Evolutionary conservation across 345 rosid genomes (phyloP), one percentile per base, ranked within the genome.

Genomic region (Salix brachista): DNA sequence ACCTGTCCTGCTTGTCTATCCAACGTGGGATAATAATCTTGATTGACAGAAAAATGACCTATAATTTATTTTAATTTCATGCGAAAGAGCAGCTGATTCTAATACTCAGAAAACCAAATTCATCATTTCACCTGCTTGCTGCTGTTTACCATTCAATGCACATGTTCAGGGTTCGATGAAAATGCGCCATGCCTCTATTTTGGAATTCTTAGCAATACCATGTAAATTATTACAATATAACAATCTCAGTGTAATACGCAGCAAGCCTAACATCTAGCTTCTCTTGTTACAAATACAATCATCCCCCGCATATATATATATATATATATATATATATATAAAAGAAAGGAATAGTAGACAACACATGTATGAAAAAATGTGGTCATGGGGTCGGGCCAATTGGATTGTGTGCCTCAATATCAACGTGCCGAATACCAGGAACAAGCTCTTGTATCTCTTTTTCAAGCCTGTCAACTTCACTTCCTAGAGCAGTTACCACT

Each of bases 341-440:
- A 28, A 0, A 28, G 2, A 41, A 41, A 41, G 44, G 60, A 72
- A 52, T n/a, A 61, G 11, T 14, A 19, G 28, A 64, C 64, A 58
- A 1, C 30, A n/a, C 19, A 21, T 21, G 32, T 14, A 42, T 17
- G 28, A 11, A 66, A 60, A 60, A 61, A n/a, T 42, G 18, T 42
- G 76, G 80, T 87, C 79, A 84, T 36, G 75, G 83, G 30, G 81
- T 56, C 67, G 81, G 77, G 25, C 85, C 91, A 44, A 73, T 23
- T 41, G 99, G 99, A 82, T 93, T 93, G 85, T 96, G 99, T 70
- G 96, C 99, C 85, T 96, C 99, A 3, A 96, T 96, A 85, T 96
- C 99, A 3, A 96, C 99, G 44, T 96, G 98, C 42, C 91, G 93
- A 76, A 96, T 90, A 54, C 99, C 99, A 0, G 99, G 99, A 76